Percentiles rank a stretch among this genome's conserved stretches.
Evolutionary conservation across 257 asterid species (phyloP).

Genomic region (Petunia axillaris): DNA sequence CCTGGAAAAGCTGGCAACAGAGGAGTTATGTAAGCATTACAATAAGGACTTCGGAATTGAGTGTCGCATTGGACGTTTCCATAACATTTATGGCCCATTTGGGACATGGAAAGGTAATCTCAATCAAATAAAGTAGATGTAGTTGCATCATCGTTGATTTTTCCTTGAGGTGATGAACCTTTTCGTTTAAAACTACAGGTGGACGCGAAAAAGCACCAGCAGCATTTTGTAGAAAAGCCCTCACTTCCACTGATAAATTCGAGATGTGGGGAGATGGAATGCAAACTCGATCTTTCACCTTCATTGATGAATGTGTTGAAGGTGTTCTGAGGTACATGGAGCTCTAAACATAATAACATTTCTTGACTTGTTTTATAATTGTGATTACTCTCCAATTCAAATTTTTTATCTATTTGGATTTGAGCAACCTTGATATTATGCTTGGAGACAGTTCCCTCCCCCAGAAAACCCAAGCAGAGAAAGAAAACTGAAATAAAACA

Average conservation of each 20-base stretch:
- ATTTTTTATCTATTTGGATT: not conserved
- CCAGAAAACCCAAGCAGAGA: not conserved
- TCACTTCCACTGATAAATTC: slow-evolving; percentile 77
- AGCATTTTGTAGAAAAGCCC: slow-evolving; percentile 86
- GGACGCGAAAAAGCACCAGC: slow-evolving; percentile 96
- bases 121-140: not conserved
- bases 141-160: not conserved
- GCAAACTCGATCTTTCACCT: slow-evolving; percentile 52
- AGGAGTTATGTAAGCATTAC: slow-evolving; percentile 88
- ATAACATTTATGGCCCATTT: slow-evolving; percentile 89
- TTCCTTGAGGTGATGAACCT: not conserved
- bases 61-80: slow-evolving; percentile 91
- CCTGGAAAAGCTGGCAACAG: slow-evolving; percentile 87
- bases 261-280: slow-evolving; percentile 79
- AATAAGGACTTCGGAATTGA: slow-evolving; percentile 92
- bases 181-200: slow-evolving; percentile 43
- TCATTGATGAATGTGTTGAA: slow-evolving; percentile 52
- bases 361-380: not conserved
- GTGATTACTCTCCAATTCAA: not conserved
- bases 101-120: slow-evolving; percentile 93
- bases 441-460: not conserved
- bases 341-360: not conserved
- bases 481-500: not conserved
- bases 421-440: not conserved
- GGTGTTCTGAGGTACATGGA: slow-evolving; percentile 44